Evolutionary conservation across 495 filamentous ascomycete genomes (phyloP).

Genomic region (Aspergillus ellipticus): DNA sequence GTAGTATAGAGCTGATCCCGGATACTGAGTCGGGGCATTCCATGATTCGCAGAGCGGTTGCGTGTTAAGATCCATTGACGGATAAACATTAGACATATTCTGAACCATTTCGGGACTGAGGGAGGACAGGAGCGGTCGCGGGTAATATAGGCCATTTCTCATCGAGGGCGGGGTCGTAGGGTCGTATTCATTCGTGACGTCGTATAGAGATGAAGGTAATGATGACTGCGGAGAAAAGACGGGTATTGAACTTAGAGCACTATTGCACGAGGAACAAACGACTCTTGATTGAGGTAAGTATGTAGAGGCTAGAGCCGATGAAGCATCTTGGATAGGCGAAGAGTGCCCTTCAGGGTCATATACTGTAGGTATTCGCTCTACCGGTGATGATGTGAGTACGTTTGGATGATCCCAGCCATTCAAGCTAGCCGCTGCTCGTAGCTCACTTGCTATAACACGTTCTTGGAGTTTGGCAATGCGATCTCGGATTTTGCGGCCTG

Average conservation of each 20-base stretch:
- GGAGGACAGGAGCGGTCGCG: background rate
- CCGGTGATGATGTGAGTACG: background rate
- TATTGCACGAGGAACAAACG: background rate
- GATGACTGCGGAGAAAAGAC: background rate
- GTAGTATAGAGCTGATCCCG: background rate
- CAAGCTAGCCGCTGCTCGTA: constrained; percentile 30
- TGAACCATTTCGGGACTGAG: background rate
- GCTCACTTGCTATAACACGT: constrained; percentile 40
- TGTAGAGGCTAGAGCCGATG: background rate
- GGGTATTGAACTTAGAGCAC: background rate
- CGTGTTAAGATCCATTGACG: background rate
- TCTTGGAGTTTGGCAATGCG: constrained; percentile 44
- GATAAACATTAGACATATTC: background rate
- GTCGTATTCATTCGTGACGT: background rate
- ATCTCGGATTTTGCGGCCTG: constrained; percentile 40
- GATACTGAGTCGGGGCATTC: background rate
- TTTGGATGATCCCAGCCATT: constrained; percentile 25
- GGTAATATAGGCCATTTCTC: background rate
- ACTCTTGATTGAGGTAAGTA: background rate
- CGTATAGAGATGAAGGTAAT: background rate
- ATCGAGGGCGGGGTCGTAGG: background rate
- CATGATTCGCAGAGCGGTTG: background rate
- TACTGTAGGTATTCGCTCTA: background rate
- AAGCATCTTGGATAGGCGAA: background rate
- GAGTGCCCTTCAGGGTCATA: background rate